These are phyloP conservation scores for Ogataea methylovora DNA, from an alignment of 805 yeast genomes.

Conservation along the genomic window DNA sequence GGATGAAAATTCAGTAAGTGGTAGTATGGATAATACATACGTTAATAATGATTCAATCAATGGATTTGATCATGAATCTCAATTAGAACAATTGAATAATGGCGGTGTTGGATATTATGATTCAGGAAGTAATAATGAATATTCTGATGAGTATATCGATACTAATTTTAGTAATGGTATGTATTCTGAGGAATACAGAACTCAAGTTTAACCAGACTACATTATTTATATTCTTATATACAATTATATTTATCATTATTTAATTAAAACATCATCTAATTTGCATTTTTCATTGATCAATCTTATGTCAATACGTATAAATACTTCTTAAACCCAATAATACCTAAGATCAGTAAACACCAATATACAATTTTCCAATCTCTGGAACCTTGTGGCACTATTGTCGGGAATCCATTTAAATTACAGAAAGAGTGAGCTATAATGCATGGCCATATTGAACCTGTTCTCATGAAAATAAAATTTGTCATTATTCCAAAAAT, in stretches of 20 bases:
- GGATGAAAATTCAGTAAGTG: no score
- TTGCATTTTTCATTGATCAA: no score
- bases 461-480: conserved; percentile 42
- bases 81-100: background rate
- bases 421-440: conserved; percentile 64
- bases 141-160: background rate
- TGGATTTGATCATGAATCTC: no score
- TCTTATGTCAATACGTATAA: conserved; percentile 18
- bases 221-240: no score
- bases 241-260: no score
- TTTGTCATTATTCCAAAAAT: conserved; percentile 66
- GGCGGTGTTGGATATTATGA: background rate
- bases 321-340: conserved; percentile 26
- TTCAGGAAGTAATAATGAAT: background rate
- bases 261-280: background rate
- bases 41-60: background rate
- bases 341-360: conserved; percentile 35
- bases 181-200: no score
- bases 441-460: conserved; percentile 48
- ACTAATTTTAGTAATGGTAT: no score
- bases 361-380: conserved; percentile 29
- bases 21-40: background rate
- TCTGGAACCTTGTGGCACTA: conserved; percentile 10
- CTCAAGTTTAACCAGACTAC: no score
- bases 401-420: conserved; percentile 56